Percentiles rank a stretch among this genome's conserved stretches.
Evolutionary conservation across 129 eudicot species (phyloP).

Genomic region (Artemisia argyi): DNA sequence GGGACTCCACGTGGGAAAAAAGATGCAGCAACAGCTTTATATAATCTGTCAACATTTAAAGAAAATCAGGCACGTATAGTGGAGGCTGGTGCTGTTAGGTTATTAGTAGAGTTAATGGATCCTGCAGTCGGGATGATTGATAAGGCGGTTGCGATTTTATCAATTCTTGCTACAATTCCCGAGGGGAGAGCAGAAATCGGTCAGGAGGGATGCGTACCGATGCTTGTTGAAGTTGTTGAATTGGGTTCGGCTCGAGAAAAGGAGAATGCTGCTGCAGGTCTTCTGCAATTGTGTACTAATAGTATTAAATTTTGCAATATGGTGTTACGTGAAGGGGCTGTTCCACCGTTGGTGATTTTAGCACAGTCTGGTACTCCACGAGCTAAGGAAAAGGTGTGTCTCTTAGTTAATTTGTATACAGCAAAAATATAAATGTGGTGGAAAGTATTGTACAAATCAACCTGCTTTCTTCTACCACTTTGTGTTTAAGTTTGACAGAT

Average conservation of each 20-base stretch:
- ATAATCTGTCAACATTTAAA: conserved; percentile 72
- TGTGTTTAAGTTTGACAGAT: no score
- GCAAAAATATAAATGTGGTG: no score
- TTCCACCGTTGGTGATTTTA: conserved; percentile 81
- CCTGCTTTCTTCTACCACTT: no score
- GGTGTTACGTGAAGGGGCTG: conserved; percentile 86
- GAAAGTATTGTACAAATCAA: no score
- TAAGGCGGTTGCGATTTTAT: conserved; percentile 86
- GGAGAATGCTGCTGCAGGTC: conserved; percentile 97
- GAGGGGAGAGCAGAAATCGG: conserved; percentile 88
- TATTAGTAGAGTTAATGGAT: conserved; percentile 88
- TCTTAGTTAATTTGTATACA: neutral
- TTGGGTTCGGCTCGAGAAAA: conserved; percentile 91
- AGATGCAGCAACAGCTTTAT: conserved; percentile 95
- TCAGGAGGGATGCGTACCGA: conserved; percentile 71
- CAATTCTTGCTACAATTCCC: conserved; percentile 74
- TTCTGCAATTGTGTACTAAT: conserved; percentile 74
- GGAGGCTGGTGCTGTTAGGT: conserved; percentile 81
- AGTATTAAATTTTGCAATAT: conserved; percentile 70
- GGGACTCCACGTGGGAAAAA: conserved; percentile 92
- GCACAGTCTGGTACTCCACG: conserved; percentile 89
- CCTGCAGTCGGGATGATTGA: conserved; percentile 96
- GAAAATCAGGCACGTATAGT: conserved; percentile 79
- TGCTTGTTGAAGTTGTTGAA: conserved; percentile 90
- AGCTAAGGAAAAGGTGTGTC: conserved; percentile 78